Percentiles rank a stretch among this genome's conserved stretches.
Evolutionary conservation across 1,284 basidiomycete genomes (phyloP).

Genomic region (Pholiota adiposa): DNA sequence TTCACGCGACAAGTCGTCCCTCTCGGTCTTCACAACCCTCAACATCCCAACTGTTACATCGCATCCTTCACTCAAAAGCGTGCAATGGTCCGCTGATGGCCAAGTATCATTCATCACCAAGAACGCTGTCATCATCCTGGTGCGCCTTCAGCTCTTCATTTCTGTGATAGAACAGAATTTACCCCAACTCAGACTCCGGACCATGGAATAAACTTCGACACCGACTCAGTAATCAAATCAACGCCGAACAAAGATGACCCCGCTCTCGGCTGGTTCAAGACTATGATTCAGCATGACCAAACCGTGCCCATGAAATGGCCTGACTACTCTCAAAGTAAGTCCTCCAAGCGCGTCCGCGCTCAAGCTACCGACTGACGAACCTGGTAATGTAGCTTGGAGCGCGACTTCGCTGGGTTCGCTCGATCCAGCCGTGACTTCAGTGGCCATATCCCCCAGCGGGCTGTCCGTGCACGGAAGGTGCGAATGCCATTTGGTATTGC

Average conservation of each 20-base stretch:
- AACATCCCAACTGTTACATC: conserved; percentile 60
- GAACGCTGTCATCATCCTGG: conserved; percentile 68
- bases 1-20: conserved; percentile 14
- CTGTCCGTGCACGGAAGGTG: conserved; percentile 52
- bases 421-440: conserved; percentile 59
- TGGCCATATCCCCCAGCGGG: conserved; percentile 66
- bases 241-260: conserved; percentile 35
- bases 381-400: conserved; percentile 52
- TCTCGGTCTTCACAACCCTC: conserved; percentile 50
- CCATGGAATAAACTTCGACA: conserved; percentile 65
- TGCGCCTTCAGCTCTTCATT: conserved; percentile 33
- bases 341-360: neutral
- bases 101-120: conserved; percentile 69
- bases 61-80: conserved; percentile 55
- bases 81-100: conserved; percentile 78
- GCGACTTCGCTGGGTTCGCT: conserved; percentile 69
- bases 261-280: conserved; percentile 65
- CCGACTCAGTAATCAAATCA: conserved; percentile 47
- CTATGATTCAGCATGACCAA: conserved; percentile 60
- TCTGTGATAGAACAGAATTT: neutral
- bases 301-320: conserved; percentile 59
- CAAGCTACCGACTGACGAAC: conserved; percentile 4
- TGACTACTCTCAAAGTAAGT: conserved; percentile 62
- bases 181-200: conserved; percentile 19
- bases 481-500: conserved; percentile 7